phyloP scores from a whole-genome alignment of 2,329 filamentous ascomycete genomes.

The Pseudocercospora pini-densiflorae region DNA sequence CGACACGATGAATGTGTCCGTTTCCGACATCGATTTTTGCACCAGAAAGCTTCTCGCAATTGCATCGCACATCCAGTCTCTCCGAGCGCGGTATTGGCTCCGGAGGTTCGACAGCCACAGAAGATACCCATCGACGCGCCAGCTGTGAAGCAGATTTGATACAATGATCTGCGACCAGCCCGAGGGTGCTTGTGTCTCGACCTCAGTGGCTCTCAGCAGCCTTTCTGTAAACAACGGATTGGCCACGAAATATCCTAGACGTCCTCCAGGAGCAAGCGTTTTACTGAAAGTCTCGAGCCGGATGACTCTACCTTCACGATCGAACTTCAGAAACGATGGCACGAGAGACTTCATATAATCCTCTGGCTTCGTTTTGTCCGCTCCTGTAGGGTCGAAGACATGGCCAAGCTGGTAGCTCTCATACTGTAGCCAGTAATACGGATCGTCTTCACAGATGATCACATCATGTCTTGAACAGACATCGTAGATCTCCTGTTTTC shows the following conservation, averaged over 20 bases:
- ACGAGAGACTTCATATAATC: not conserved
- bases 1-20: not conserved
- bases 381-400: not conserved
- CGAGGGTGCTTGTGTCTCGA: conserved; percentile 7
- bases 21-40: not conserved
- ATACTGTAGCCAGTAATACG: conserved; percentile 8
- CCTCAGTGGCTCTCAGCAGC: conserved; percentile 10
- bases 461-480: conserved; percentile 11
- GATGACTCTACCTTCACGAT: conserved; percentile 6
- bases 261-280: conserved; percentile 10
- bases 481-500: conserved; percentile 10
- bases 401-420: conserved; percentile 3
- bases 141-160: conserved; percentile 6
- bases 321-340: conserved; percentile 7
- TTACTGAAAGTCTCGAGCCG: conserved; percentile 11
- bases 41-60: not conserved
- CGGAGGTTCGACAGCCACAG: conserved; percentile 13
- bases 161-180: conserved; percentile 12
- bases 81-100: conserved; percentile 2
- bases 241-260: conserved; percentile 10
- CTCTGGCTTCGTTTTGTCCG: not conserved
- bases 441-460: conserved; percentile 8
- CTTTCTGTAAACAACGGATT: conserved; percentile 11
- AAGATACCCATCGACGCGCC: conserved; percentile 2
- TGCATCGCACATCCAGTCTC: conserved; percentile 14